Conservation (phyloP, 2,329 filamentous ascomycete genomes). For the Cryphonectria nitschkei region DNA sequence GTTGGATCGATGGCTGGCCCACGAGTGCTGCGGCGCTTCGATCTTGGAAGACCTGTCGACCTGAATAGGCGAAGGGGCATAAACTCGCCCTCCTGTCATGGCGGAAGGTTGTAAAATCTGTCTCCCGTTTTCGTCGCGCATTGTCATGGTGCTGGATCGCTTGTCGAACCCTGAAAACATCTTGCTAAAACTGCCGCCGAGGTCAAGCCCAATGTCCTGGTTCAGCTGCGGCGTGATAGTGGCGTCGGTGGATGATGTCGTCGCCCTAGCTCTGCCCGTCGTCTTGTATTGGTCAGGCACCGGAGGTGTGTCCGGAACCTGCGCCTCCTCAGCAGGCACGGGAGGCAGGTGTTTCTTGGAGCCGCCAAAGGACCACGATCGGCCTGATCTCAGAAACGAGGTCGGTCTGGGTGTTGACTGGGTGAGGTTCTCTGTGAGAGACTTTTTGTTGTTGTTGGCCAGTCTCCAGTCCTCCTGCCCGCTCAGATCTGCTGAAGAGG, state of each 20-base stretch:
- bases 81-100: slow-evolving; percentile 50
- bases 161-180: slow-evolving; percentile 62
- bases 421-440: slow-evolving; percentile 43
- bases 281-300: slow-evolving; percentile 36
- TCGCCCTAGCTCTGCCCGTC: slow-evolving; percentile 49
- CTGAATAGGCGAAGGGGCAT: slow-evolving; percentile 51
- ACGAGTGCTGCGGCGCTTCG: slow-evolving; percentile 54
- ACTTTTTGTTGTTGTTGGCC: slow-evolving; percentile 41
- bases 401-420: slow-evolving; percentile 53
- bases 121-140: slow-evolving; percentile 46
- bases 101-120: slow-evolving; percentile 44
- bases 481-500: slow-evolving; percentile 57
- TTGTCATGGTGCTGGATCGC: slow-evolving; percentile 53
- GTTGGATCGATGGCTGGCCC: slow-evolving; percentile 55
- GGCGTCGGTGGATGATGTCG: slow-evolving; percentile 57
- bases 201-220: slow-evolving; percentile 51
- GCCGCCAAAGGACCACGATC: slow-evolving; percentile 64
- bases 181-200: slow-evolving; percentile 61
- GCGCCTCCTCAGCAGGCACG: slow-evolving; percentile 42
- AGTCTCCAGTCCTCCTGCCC: slow-evolving; percentile 47
- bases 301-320: slow-evolving; percentile 43
- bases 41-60: slow-evolving; percentile 50
- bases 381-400: slow-evolving; percentile 58
- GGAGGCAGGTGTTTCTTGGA: slow-evolving; percentile 53
- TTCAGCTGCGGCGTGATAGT: slow-evolving; percentile 57